These are phyloP conservation scores for Leccinum boreale DNA, from an alignment of 768 basidiomycete species.

Conservation along the genomic window DNA sequence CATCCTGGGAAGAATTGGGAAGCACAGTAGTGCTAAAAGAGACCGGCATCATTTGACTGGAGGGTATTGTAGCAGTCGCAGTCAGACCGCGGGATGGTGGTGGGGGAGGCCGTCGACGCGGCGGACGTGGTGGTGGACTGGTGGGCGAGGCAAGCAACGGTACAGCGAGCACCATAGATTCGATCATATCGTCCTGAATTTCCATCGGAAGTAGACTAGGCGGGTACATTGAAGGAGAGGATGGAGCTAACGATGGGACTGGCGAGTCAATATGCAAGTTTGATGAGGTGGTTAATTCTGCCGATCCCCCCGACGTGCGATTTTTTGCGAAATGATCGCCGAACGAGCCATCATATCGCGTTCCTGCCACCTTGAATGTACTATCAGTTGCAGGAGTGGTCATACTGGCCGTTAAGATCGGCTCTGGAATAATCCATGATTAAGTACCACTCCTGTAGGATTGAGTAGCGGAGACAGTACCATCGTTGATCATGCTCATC, in stretches of 20 bases:
- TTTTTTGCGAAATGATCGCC: slow-evolving; percentile 5
- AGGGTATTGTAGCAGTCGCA: background rate
- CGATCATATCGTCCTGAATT: slow-evolving; percentile 5
- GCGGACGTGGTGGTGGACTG: slow-evolving; percentile 12
- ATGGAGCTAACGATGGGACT: slow-evolving; percentile 34
- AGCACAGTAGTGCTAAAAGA: background rate
- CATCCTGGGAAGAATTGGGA: slow-evolving; percentile 26
- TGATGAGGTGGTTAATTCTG: slow-evolving; percentile 23
- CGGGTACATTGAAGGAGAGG: slow-evolving; percentile 52
- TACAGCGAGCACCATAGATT: slow-evolving; percentile 13
- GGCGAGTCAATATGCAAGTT: slow-evolving; percentile 11
- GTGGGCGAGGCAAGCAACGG: background rate
- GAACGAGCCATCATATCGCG: background rate
- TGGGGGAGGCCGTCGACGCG: slow-evolving; percentile 19
- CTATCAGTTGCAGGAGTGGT: background rate
- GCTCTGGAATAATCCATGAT: background rate
- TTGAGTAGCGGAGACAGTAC: slow-evolving; percentile 6
- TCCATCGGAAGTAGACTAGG: slow-evolving; percentile 38
- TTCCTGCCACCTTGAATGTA: background rate
- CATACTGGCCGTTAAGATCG: background rate
- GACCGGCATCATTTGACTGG: background rate
- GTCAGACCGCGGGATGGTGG: background rate
- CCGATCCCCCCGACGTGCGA: slow-evolving; percentile 8
- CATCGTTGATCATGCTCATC: slow-evolving; percentile 11
- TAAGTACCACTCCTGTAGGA: background rate